Evolutionary conservation across 306 rosid species (phyloP).

Genomic region (Sechiopsis laciniata): DNA sequence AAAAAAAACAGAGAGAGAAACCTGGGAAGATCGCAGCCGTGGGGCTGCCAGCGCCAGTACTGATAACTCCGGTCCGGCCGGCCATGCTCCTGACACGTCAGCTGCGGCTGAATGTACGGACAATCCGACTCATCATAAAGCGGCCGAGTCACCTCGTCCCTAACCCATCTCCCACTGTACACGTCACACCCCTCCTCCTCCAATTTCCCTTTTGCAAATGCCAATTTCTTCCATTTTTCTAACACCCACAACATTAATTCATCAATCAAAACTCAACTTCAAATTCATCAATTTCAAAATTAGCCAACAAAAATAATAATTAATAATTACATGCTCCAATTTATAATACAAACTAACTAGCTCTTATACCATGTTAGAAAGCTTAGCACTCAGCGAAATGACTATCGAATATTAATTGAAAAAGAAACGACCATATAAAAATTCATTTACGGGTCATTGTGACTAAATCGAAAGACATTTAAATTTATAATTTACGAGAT

Average conservation of each 20-base stretch:
- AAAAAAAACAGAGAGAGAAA: not conserved
- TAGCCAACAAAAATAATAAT: too few relatives aligned
- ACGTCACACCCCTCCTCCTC: constrained; percentile 58
- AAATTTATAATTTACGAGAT: too few relatives aligned
- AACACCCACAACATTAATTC: constrained; percentile 12
- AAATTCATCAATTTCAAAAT: not conserved
- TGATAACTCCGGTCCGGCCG: constrained; percentile 71
- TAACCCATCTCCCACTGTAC: constrained; percentile 73
- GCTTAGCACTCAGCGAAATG: too few relatives aligned
- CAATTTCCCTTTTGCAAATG: constrained; percentile 51
- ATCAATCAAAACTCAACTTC: not conserved
- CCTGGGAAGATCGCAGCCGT: constrained; percentile 82
- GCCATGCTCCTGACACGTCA: constrained; percentile 81
- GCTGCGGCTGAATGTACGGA: constrained; percentile 93
- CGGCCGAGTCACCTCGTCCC: constrained; percentile 65
- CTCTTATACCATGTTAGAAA: too few relatives aligned
- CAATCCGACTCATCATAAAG: constrained; percentile 82
- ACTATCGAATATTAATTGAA: too few relatives aligned
- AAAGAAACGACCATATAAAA: too few relatives aligned
- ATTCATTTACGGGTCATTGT: not conserved
- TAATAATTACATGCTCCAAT: too few relatives aligned
- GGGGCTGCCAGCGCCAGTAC: constrained; percentile 88
- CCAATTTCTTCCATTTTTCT: constrained; percentile 43
- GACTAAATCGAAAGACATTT: not conserved
- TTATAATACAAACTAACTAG: too few relatives aligned